Base-by-base conservation (phyloP, 2,329 filamentous ascomycete species). In the Colletotrichum gloeosporioides region DNA sequence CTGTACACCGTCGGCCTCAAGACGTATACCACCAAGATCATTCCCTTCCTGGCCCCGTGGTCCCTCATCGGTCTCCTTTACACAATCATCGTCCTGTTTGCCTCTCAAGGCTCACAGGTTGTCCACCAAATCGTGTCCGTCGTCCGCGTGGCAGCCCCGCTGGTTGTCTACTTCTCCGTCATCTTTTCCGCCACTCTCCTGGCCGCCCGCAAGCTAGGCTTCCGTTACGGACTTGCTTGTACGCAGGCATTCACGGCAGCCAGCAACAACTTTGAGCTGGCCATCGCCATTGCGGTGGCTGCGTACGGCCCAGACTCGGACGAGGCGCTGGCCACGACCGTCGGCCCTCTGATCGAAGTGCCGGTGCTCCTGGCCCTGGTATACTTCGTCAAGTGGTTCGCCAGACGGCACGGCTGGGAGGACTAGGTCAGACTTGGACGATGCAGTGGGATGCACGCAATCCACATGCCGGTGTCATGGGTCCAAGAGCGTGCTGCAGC, bases 181-280 rank as follows among this genome's bases (percentile, higher is more conserved):
- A 91, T 97, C 72, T 98, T 98, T 86, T 91, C 92, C 64, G 80
- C 88, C 3, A 97, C 95, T 0, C 86, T 97, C 2, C 87, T 86
- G 59, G 85, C 93, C 3, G 90, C 92, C 4, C 88, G 89, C 65
- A 89, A 88, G n/a, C 85, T 93, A n/a, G 94, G 95, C 0, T 96
- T 96, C 75, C 92, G 91, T 0, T 98, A 98, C 82, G 89, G 89
- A 44, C 83, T 96, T 1, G 90, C 90, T 2, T 89, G 90, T 13
- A 96, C 95, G 3, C 95, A 98, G 85, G 96, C 94, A 81, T 97
- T 98, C 80, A 98, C 95, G 0, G 96, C 95, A 0, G 94, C 95
- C 1, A 98, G 95, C 83, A 98, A 98, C 82, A 98, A 98, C 82
- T 98, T 98, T 81, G 96, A 98, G 86, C 87, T 98, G 29, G 95